Evolutionary conservation across 495 filamentous ascomycete species (phyloP).

Genomic region (Venustampulla echinocandica): DNA sequence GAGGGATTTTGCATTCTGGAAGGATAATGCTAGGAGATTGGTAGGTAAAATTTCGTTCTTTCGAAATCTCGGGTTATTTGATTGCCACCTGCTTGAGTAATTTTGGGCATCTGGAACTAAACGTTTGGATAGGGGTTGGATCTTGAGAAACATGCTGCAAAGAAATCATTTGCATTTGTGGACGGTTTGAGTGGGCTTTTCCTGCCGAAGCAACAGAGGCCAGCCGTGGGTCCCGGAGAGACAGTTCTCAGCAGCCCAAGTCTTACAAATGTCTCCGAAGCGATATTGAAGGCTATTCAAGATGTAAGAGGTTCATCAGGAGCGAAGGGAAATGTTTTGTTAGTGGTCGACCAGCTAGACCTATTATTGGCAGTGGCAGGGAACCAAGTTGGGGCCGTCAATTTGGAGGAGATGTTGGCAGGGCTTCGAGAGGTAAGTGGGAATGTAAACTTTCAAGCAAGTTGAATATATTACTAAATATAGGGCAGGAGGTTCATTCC

Average conservation of each 20-base stretch:
- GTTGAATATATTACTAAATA: background rate
- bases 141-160: constrained; percentile 47
- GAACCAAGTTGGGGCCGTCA: constrained; percentile 21
- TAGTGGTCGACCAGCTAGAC: constrained; percentile 50
- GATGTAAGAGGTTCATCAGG: constrained; percentile 16
- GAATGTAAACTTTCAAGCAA: background rate
- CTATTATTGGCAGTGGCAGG: constrained; percentile 41
- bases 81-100: background rate
- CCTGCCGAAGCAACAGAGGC: constrained; percentile 19
- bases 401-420: constrained; percentile 35
- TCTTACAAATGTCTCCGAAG: constrained; percentile 19
- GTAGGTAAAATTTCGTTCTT: constrained; percentile 31
- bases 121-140: constrained; percentile 54
- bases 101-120: no score
- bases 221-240: constrained; percentile 10
- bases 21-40: constrained; percentile 48
- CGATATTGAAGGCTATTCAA: constrained; percentile 27
- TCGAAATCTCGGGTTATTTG: background rate
- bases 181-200: constrained; percentile 64
- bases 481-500: constrained; percentile 28
- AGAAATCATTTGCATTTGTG: constrained; percentile 56
- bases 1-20: constrained; percentile 71
- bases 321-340: constrained; percentile 26
- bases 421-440: constrained; percentile 44
- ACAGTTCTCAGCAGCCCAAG: constrained; percentile 5